These are phyloP conservation scores for Nadsonia starkeyi-henricii DNA, from an alignment of 1,139 yeast genomes.

Conservation along the genomic window DNA sequence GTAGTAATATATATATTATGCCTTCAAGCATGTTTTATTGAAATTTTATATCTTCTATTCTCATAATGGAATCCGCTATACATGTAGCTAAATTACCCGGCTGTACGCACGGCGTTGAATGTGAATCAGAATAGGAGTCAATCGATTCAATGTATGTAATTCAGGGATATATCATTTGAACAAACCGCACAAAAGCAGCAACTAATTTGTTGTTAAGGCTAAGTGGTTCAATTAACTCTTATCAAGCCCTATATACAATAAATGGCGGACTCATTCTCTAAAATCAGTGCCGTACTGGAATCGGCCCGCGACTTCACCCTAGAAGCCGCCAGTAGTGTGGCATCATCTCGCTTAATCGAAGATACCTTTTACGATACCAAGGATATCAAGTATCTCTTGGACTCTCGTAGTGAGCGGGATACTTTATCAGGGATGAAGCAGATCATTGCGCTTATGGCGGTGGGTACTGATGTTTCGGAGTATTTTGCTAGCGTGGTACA, in stretches of 20 bases:
- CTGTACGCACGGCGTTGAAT: too few species aligned
- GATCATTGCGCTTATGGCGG: constrained; percentile 50
- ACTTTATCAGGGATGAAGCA: constrained; percentile 63
- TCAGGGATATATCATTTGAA: too few species aligned
- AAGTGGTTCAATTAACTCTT: too few species aligned
- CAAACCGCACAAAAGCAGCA: too few species aligned
- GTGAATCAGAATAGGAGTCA: too few species aligned
- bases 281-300: constrained; percentile 50
- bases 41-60: too few species aligned
- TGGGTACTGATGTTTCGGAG: constrained; percentile 46
- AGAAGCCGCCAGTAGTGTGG: constrained; percentile 66
- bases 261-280: constrained; percentile 40
- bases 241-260: not conserved
- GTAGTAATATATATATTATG: not conserved
- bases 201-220: too few species aligned
- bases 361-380: constrained; percentile 38
- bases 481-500: constrained; percentile 84
- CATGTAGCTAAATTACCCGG: too few species aligned
- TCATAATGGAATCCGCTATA: too few species aligned
- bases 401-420: constrained; percentile 60
- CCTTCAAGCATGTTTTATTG: not conserved
- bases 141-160: too few species aligned
- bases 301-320: constrained; percentile 68
- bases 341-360: constrained; percentile 40
- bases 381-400: constrained; percentile 53